Percentiles rank a stretch among this genome's conserved stretches.
These are phyloP conservation scores for Physcia stellaris DNA, from an alignment of 495 filamentous ascomycete genomes.

Conservation along the genomic window DNA sequence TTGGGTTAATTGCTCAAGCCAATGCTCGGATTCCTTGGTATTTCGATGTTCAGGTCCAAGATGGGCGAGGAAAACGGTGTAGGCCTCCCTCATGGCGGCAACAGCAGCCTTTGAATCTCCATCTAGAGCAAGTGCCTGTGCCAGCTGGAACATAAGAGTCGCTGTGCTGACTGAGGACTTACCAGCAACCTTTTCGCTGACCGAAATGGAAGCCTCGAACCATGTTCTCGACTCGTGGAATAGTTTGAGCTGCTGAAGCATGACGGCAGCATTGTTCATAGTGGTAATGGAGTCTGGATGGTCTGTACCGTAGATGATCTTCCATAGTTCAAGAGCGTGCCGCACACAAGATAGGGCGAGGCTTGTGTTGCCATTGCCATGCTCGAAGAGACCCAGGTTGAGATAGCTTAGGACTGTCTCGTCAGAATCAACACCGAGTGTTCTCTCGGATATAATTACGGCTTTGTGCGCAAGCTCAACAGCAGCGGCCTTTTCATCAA, in stretches of 20 bases:
- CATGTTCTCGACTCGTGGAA: conserved; percentile 87
- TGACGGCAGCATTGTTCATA: conserved; percentile 96
- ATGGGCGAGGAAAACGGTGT: conserved; percentile 79
- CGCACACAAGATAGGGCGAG: conserved; percentile 71
- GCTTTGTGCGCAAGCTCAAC: conserved; percentile 93
- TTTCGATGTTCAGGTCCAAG: conserved; percentile 83
- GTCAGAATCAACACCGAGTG: conserved; percentile 80
- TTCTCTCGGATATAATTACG: conserved; percentile 90
- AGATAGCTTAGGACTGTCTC: conserved; percentile 92
- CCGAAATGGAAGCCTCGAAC: conserved; percentile 83
- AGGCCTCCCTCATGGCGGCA: conserved; percentile 82
- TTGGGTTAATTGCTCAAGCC: conserved; percentile 91
- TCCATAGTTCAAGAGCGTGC: conserved; percentile 92
- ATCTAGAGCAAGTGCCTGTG: conserved; percentile 86
- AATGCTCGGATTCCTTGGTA: conserved; percentile 85
- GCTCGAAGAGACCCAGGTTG: conserved; percentile 90
- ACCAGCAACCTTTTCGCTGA: conserved; percentile 81
- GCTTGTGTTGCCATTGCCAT: conserved; percentile 77
- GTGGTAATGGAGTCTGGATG: conserved; percentile 98
- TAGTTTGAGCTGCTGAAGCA: conserved; percentile 86
- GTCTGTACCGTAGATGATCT: conserved; percentile 82
- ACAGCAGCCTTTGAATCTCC: conserved; percentile 84
- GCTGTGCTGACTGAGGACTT: conserved; percentile 80
- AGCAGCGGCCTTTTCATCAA: conserved; percentile 89
- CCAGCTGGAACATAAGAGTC: conserved; percentile 93